Conservation (phyloP, 352 stramenopile genomes). For the Phytophthora fragariae region DNA sequence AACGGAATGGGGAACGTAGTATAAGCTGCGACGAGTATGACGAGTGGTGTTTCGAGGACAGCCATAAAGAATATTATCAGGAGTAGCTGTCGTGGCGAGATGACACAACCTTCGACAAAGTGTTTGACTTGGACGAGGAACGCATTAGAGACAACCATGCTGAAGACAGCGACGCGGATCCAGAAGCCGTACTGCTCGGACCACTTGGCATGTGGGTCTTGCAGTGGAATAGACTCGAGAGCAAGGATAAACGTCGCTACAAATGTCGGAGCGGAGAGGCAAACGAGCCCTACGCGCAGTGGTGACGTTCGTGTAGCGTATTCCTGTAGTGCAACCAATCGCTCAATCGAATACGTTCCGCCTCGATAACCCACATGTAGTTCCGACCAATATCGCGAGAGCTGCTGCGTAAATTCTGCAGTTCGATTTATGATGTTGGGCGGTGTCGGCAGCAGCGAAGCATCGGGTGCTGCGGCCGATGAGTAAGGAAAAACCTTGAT, state of each 20-base stretch:
- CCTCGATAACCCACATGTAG: constrained; percentile 17
- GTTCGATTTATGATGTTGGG: background rate
- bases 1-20: constrained; percentile 23
- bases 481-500: background rate
- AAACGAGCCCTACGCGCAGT: constrained; percentile 11
- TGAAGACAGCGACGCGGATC: constrained; percentile 21
- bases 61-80: background rate
- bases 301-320: constrained; percentile 25
- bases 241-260: constrained; percentile 10
- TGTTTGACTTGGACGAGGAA: constrained; percentile 8
- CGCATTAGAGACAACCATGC: background rate
- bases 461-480: background rate
- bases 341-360: constrained; percentile 36
- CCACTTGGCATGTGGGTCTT: constrained; percentile 15
- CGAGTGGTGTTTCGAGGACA: background rate
- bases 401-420: background rate
- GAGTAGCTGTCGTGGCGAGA: constrained; percentile 2
- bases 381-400: background rate
- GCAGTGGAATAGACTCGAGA: constrained; percentile 26
- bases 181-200: constrained; percentile 26
- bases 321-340: constrained; percentile 27
- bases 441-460: background rate
- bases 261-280: constrained; percentile 12
- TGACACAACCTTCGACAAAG: constrained; percentile 8
- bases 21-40: constrained; percentile 6